Conservation (phyloP, 1,139 yeast species). For the Saccharomyces pastorianus region DNA sequence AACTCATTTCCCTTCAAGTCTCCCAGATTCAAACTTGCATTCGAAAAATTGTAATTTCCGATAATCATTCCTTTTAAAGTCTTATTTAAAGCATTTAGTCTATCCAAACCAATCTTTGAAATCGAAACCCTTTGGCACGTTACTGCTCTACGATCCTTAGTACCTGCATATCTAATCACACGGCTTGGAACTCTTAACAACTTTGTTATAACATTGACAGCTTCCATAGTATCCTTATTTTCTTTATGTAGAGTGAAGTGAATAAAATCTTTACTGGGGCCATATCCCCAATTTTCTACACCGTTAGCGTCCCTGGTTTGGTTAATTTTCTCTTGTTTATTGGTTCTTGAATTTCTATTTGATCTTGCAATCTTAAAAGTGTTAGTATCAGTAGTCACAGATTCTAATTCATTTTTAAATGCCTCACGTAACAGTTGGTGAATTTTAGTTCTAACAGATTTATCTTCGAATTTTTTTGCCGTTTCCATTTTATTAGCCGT, state of each 20-base stretch:
- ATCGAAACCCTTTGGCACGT: constrained; percentile 81
- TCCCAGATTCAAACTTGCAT: constrained; percentile 61
- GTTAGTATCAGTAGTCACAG: constrained; percentile 65
- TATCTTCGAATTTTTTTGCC: constrained; percentile 50
- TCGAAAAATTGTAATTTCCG: constrained; percentile 70
- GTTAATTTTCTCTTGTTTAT: constrained; percentile 34
- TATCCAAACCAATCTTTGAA: constrained; percentile 62
- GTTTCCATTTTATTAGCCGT: constrained; percentile 59
- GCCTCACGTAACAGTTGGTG: constrained; percentile 72
- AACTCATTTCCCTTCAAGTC: constrained; percentile 85
- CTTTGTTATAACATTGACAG: constrained; percentile 65
- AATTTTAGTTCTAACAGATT: constrained; percentile 60
- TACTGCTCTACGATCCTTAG: constrained; percentile 93
- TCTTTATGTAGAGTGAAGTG: constrained; percentile 85
- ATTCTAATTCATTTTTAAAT: constrained; percentile 67
- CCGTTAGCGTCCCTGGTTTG: constrained; percentile 44
- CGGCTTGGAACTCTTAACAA: constrained; percentile 67
- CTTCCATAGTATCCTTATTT: constrained; percentile 96
- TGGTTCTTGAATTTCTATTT: constrained; percentile 35
- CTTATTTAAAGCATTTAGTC: constrained; percentile 69
- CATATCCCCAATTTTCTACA: constrained; percentile 46
- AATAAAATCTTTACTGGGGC: constrained; percentile 58
- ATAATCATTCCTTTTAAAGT: constrained; percentile 65
- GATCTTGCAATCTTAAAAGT: constrained; percentile 52
- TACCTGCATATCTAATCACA: constrained; percentile 77